Base-by-base conservation (phyloP, 2,329 filamentous ascomycete species). In the Aurifilum marmelostoma region DNA sequence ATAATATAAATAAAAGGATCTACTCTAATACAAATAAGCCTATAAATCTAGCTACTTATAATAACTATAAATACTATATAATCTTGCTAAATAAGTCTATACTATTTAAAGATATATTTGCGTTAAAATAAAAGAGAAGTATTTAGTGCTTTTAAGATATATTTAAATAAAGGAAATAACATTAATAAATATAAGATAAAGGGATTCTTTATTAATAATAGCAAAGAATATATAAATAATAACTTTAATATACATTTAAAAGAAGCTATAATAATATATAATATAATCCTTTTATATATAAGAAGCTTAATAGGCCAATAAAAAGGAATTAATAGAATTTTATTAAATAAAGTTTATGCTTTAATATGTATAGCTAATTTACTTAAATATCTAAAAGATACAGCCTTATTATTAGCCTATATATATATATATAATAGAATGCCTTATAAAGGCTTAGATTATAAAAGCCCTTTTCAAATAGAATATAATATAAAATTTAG, bases 1-100 rank as follows among this genome's bases (percentile, higher is more conserved):
- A 29, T 32, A 50, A 63, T 63, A 67, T 67, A 56, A n/a, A 54
- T 7, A 24, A 67, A 29, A 29, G 34, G 32, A 58, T 67, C 39
- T 34, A 67, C 24, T n/a, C 21, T 14, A 18, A 67, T 63, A 14
- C 63, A 62, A 24, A 27, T 43, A 39, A 27, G 27, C 32, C 24
- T 47, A 29, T 67, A 9, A 39, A 2, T 24, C 14, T 12, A 50
- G 24, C 21, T 54, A 67, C 21, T 9, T 67, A 67, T 67, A 56
- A 67, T 54, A 47, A 61, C 18, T 63, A 67, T 58, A 56, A 43
- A 29, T 62, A 56, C 58, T 67, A 67, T 67, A 67, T 67, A 39
- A 62, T 32, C 1, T 67, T 67, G n/a, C n/a, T 67, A 29, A 18
- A 67, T 63, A 67, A 63, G 32, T 58, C 56, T 18, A 63, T 2